Base-by-base conservation (phyloP, 2,329 filamentous ascomycete species). In the Fusarium sp. region DNA sequence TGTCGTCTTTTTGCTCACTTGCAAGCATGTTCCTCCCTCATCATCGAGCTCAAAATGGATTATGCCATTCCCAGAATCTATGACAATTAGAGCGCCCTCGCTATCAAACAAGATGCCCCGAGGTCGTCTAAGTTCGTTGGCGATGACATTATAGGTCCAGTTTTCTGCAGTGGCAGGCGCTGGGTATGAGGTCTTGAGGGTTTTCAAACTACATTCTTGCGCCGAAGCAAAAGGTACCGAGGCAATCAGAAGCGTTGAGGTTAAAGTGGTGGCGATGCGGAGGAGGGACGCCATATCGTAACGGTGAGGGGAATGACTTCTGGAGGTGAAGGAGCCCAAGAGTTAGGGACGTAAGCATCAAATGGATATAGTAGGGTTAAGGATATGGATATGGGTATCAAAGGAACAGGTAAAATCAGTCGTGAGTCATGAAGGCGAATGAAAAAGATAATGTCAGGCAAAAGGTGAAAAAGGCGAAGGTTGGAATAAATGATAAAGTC, bases 31-130 rank as follows among this genome's bases (percentile, higher is more conserved):
- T 7, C 75, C 78, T 17, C 81, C 81, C 33, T 80, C 68, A 54
- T 85, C 84, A 4, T 79, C 72, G 33, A 86, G 74, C 2, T 73
- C 74, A 43, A 86, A 58, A 28, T 77, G 81, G 17, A 78, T 72
- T 34, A 87, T 78, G 4, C 85, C 84, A 3, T 71, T 74, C 9
- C 81, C 79, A 2, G 76, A 68, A 52, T 86, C 81, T 40, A 86
- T 74, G 17, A 86, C 79, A 4, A 87, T 76, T 15, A 87, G 76
- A 5, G 78, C 81, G 6, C 84, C 84, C 34, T 78, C 75, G 6
- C 62, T 70, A 65, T 87, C 85, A 57, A 87, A 83, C 7, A 81
- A 72, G 50, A 87, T 79, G 46, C 80, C 77, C 14, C 85, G 80
- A 3, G 85, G 85, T 13, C 75, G 78, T 6, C 71, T 78, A 48